Base-by-base conservation (phyloP, 1,139 yeast genomes). In the Magnusiomyces tetraspermus region DNA sequence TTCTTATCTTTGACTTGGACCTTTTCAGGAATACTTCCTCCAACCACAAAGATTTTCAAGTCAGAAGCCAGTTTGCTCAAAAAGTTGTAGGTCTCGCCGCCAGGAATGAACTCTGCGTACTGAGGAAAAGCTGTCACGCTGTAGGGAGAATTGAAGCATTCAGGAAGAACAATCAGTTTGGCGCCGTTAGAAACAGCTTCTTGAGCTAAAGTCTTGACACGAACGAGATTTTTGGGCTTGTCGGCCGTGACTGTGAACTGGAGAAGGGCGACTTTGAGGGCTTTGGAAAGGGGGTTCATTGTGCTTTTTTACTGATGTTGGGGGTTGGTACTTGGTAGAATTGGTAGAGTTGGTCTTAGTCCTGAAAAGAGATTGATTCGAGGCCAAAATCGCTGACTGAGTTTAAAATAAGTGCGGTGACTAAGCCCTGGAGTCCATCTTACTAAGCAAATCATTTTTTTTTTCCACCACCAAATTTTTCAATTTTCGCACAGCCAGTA, bases 81-180 rank as follows among this genome's bases (percentile, higher is more conserved):
- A 49, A 85, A 76, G 49, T 67, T 58, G 33, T 87, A 77, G 48
- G 95, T 80, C 63, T 83, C 82, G 6, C 94, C 94, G 1, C 69
- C 65, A 5, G 95, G 95, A 49, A 70, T 70, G n/a, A 62, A 50
- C 66, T 90, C 97, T 10, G 96, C 89, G 65, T 90, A 90, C 57
- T 85, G 80, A 28, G 85, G 79, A 69, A 92, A 92, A 56, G 92
- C 85, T 55, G 80, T 80, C 30, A 88, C 96, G 0, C 95, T 83
- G 64, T 92, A 92, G 3, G 97, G 97, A 1, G 97, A 85, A 68
- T 90, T 90, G 78, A 90, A 92, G 70, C 97, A 90, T 71, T 92
- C 97, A 4, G 94, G 94, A 49, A 85, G 71, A 66, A 85, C 83
- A n/a, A 85, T 77, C 33, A 73, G 63, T 55, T 72, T 63, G 37